Base-by-base conservation (phyloP, 257 asterid genomes). In the Solanum commersonii region DNA sequence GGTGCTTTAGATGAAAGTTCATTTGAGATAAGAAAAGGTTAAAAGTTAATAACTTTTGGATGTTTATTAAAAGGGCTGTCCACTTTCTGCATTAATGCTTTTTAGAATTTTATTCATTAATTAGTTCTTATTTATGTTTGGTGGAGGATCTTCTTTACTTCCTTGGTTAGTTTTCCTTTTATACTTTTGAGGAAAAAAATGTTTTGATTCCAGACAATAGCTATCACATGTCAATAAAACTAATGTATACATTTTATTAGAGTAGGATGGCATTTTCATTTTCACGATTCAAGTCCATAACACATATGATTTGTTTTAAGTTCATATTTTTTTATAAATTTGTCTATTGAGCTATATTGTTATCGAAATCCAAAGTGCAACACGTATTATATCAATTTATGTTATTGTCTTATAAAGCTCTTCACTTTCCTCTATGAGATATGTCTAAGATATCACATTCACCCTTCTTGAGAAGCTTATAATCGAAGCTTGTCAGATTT, bases 61-160 rank as follows among this genome's bases (percentile, higher is more conserved):
- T 95, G 98, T 96, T 96, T 94, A 91, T 96, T 94, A 92, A 95
- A 96, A 96, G 98, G 99, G 96, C 92, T 90, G 96, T 96, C 99
- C 98, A 96, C 99, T 96, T 96, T 96, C 96, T 92, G 91, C 92
- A 91, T 74, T 89, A 84, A 87, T 81, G 10, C 40, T 65, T 83
- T 68, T 49, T 46, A 72, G 77, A 85, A 8, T 38, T 40, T 44
- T 44, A 84, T 84, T 59, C 87, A 84, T 84, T 35, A 84, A 84
- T 84, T 87, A 16, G 68, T 79, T 27, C 10, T 16, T 44, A 60
- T 87, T 87, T 68, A 27, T 68, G 10, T 23, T 63, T 93, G 93
- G 91, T 86, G 83, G 85, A 86, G 92, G 91, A 91, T 88, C 94
- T 91, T 25, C 40, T 79, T 79, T 79, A 79, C 85, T 79, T 79